These are phyloP conservation scores for Gypsophila paniculata DNA, from an alignment of 179 eudicot species.

Conservation along the genomic window DNA sequence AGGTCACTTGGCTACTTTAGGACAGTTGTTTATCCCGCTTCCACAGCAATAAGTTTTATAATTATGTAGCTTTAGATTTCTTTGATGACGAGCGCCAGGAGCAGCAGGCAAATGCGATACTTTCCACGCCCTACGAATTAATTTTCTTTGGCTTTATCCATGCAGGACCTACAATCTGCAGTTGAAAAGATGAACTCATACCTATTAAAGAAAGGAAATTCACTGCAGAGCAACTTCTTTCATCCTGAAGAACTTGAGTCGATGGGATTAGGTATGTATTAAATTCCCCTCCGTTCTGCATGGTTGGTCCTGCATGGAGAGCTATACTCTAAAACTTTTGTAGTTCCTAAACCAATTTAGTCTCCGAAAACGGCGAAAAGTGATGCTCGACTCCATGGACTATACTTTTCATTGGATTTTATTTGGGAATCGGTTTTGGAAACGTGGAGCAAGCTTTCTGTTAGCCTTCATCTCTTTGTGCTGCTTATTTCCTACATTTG, in stretches of 20 bases:
- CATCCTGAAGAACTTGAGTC: slow-evolving; percentile 66
- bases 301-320: background rate
- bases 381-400: background rate
- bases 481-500: too few species aligned
- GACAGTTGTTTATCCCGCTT: background rate
- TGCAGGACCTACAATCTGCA: slow-evolving; percentile 70
- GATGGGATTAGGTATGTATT: slow-evolving; percentile 61
- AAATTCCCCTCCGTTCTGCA: background rate
- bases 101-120: background rate
- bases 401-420: background rate
- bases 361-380: background rate
- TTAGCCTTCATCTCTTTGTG: too few species aligned
- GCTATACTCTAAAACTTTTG: background rate
- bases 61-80: background rate
- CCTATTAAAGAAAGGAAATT: slow-evolving; percentile 32
- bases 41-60: background rate
- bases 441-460: too few species aligned
- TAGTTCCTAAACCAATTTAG: background rate
- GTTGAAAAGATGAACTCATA: slow-evolving; percentile 68
- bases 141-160: background rate
- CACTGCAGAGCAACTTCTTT: slow-evolving; percentile 38
- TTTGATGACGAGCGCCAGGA: background rate
- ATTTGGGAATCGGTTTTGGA: background rate
- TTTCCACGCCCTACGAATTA: slow-evolving; percentile 3
- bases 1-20: background rate